Conservation (phyloP, 441 rosid genomes). For the Cnidoscolus chayamansa region DNA sequence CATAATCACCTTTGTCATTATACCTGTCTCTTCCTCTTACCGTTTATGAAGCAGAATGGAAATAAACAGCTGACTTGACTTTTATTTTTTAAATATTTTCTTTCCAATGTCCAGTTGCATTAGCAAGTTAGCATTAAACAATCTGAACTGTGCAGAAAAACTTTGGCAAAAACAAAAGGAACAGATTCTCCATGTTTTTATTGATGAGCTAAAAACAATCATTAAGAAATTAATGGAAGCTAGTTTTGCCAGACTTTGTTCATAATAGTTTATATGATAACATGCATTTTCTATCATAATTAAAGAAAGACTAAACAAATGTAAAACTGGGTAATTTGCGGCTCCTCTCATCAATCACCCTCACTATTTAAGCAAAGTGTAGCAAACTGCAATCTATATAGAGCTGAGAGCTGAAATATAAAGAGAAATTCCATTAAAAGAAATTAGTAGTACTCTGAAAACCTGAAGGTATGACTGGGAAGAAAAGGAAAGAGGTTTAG, state of each 20-base stretch:
- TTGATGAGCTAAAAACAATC: not conserved
- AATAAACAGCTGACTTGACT: not conserved
- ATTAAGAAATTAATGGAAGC: not conserved
- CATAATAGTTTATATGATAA: not conserved
- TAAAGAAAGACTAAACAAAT: conserved; percentile 2
- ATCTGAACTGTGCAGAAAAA: not conserved
- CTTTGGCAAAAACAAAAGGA: not conserved
- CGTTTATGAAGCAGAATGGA: not conserved
- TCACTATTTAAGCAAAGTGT: not conserved
- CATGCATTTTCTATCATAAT: not conserved
- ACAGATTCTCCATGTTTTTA: not conserved
- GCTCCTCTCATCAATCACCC: not conserved
- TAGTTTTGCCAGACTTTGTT: not conserved
- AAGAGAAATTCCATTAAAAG: conserved; percentile 11
- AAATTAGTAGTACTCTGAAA: not conserved
- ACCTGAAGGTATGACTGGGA: conserved; percentile 6
- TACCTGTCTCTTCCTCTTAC: not conserved
- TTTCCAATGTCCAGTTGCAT: not conserved
- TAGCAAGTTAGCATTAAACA: not conserved
- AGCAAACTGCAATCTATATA: not conserved
- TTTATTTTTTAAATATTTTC: not conserved
- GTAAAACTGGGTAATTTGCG: not conserved
- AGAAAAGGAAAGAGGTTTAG: not conserved
- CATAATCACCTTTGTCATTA: not conserved
- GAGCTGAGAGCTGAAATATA: conserved; percentile 1